Percentiles rank a stretch among this genome's conserved stretches.
phyloP scores from a whole-genome alignment of 2,329 filamentous ascomycete species.

The Aspergillus floridensis region DNA sequence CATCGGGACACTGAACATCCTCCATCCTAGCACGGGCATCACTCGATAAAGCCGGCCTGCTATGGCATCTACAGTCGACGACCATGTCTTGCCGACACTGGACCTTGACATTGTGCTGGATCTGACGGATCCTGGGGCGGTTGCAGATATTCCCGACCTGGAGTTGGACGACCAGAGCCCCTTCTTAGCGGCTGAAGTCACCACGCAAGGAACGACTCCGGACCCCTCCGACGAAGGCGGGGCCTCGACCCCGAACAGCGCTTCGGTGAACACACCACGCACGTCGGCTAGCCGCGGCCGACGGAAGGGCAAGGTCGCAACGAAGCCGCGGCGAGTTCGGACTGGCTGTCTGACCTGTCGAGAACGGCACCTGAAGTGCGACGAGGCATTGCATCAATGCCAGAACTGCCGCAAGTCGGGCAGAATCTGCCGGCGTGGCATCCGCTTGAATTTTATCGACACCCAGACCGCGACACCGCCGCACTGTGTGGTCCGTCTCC shows the following conservation, averaged over 20 bases:
- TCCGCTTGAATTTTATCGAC: constrained; percentile 90
- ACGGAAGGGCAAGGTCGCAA: constrained; percentile 26
- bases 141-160: constrained; percentile 6
- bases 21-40: neutral
- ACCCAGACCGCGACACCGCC: constrained; percentile 69
- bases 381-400: constrained; percentile 66
- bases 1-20: neutral
- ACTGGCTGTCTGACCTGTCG: constrained; percentile 90
- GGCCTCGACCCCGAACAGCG: constrained; percentile 14
- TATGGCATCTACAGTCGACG: constrained; percentile 20
- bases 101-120: constrained; percentile 22
- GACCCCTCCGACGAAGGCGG: constrained; percentile 13
- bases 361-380: constrained; percentile 86
- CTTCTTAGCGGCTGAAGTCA: neutral
- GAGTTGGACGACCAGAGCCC: constrained; percentile 2
- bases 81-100: constrained; percentile 20
- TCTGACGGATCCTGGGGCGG: constrained; percentile 10
- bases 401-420: constrained; percentile 87
- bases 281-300: constrained; percentile 13
- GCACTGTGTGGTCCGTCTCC: constrained; percentile 55
- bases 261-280: constrained; percentile 9
- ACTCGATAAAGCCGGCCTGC: neutral
- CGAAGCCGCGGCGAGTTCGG: constrained; percentile 78
- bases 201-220: constrained; percentile 5
- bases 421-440: constrained; percentile 77